These are phyloP conservation scores for Vaccinium corymbosum DNA, from an alignment of 148 eudicot species.

Conservation along the genomic window DNA sequence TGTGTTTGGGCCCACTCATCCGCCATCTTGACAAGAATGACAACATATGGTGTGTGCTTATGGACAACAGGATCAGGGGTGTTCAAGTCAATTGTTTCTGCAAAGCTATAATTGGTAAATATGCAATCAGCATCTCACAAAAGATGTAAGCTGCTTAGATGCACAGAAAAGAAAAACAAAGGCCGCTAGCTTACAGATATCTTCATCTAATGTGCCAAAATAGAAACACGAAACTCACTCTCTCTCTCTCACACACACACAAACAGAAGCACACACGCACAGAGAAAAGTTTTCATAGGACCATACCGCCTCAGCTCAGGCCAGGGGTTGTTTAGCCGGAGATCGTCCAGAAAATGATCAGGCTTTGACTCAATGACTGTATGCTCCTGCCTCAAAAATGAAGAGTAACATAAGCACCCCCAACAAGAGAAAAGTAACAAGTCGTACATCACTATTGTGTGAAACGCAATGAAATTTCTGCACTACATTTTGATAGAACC, in stretches of 20 bases:
- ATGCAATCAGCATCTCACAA: constrained; percentile 22
- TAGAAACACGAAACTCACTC: constrained; percentile 15
- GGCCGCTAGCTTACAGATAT: neutral
- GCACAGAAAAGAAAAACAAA: neutral
- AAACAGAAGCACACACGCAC: too few relatives aligned
- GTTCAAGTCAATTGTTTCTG: constrained; percentile 73
- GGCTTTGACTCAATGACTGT: constrained; percentile 94
- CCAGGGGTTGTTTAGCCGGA: constrained; percentile 93
- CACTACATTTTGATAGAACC: constrained; percentile 2
- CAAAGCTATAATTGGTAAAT: constrained; percentile 48
- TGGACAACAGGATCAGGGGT: constrained; percentile 80
- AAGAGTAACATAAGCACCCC: constrained; percentile 10
- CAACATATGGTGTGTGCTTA: constrained; percentile 91
- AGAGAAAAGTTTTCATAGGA: neutral
- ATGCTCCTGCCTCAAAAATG: constrained; percentile 62
- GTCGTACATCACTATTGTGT: neutral
- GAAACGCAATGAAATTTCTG: neutral
- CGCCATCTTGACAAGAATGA: constrained; percentile 82
- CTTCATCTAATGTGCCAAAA: constrained; percentile 1
- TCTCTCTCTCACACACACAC: neutral
- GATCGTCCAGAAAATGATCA: constrained; percentile 94
- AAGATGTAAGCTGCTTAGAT: constrained; percentile 7
- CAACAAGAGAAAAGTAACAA: neutral
- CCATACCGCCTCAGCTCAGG: constrained; percentile 73
- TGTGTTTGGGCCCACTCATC: constrained; percentile 90